Evolutionary conservation across 179 eudicot genomes (phyloP).

Genomic region (Drosera spatulata): DNA sequence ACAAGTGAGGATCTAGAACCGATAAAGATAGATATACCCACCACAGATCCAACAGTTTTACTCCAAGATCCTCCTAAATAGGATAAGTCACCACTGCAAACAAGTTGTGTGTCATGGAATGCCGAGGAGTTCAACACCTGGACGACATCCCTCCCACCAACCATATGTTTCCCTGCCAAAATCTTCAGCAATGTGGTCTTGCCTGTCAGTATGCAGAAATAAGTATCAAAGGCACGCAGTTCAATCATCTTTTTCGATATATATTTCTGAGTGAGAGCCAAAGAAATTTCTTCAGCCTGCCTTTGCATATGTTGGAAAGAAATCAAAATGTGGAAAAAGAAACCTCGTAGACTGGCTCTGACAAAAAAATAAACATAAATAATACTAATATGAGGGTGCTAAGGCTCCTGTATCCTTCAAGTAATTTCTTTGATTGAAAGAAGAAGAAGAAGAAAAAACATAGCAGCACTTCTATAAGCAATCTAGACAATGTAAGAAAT

Average conservation of each 20-base stretch:
- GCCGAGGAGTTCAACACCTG: constrained; percentile 74
- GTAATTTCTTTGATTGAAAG: too few species aligned
- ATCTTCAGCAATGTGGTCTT: constrained; percentile 95
- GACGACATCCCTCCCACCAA: constrained; percentile 92
- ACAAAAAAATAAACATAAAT: too few species aligned
- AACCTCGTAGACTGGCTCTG: too few species aligned
- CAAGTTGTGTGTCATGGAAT: constrained; percentile 84
- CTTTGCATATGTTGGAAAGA: too few species aligned
- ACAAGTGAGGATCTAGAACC: not conserved
- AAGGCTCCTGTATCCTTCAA: too few species aligned
- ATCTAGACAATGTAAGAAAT: too few species aligned
- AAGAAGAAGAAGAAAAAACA: too few species aligned
- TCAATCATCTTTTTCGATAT: not conserved
- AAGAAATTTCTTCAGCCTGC: too few species aligned
- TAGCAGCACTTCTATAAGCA: too few species aligned
- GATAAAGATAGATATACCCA: constrained; percentile 20
- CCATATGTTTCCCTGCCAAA: constrained; percentile 97
- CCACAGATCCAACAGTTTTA: constrained; percentile 71
- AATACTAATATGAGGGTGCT: too few species aligned
- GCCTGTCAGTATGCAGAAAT: constrained; percentile 26
- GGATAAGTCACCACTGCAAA: constrained; percentile 85
- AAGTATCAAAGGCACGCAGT: not conserved
- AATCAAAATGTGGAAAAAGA: too few species aligned
- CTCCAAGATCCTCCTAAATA: constrained; percentile 94
- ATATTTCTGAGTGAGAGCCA: not conserved